Evolutionary conservation across 805 yeast genomes (phyloP).

Genomic region (Sporopachydermia lactativora): DNA sequence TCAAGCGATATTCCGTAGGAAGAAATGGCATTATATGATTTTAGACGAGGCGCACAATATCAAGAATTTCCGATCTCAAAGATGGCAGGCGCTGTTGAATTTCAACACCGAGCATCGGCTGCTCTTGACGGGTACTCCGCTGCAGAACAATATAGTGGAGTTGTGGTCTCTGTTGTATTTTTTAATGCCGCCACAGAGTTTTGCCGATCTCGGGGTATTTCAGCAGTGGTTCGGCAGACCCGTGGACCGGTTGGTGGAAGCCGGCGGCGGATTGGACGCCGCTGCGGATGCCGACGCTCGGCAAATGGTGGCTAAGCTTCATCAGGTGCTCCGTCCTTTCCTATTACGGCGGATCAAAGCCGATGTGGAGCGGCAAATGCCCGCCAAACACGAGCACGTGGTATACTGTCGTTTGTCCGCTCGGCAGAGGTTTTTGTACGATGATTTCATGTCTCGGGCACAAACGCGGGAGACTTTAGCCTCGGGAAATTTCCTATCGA

Average conservation of each 20-base stretch:
- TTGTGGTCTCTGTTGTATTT: slow-evolving; percentile 92
- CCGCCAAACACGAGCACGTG: slow-evolving; percentile 92
- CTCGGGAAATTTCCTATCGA: slow-evolving; percentile 87
- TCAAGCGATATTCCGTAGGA: slow-evolving; percentile 83
- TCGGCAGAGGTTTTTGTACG: slow-evolving; percentile 82
- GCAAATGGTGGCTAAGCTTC: slow-evolving; percentile 75
- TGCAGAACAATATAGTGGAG: slow-evolving; percentile 90
- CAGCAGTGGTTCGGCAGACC: slow-evolving; percentile 99
- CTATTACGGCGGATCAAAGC: slow-evolving; percentile 80
- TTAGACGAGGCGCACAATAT: slow-evolving; percentile 97
- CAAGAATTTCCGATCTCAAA: slow-evolving; percentile 86
- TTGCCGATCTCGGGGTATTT: slow-evolving; percentile 90
- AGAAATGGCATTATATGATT: slow-evolving; percentile 93
- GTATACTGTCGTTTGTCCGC: slow-evolving; percentile 85
- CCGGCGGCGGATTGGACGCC: slow-evolving; percentile 33
- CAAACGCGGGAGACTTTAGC: slow-evolving; percentile 89
- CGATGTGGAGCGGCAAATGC: slow-evolving; percentile 98
- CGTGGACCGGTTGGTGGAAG: slow-evolving; percentile 82
- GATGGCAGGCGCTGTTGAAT: slow-evolving; percentile 93
- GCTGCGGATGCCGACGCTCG: slow-evolving; percentile 71
- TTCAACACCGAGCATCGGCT: slow-evolving; percentile 85
- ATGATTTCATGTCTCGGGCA: slow-evolving; percentile 95
- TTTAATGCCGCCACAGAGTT: slow-evolving; percentile 95
- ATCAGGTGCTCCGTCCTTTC: slow-evolving; percentile 89
- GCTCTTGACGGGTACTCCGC: slow-evolving; percentile 89